Base-by-base conservation (phyloP, 768 basidiomycete genomes). In the Suillus fuscotomentosus region DNA sequence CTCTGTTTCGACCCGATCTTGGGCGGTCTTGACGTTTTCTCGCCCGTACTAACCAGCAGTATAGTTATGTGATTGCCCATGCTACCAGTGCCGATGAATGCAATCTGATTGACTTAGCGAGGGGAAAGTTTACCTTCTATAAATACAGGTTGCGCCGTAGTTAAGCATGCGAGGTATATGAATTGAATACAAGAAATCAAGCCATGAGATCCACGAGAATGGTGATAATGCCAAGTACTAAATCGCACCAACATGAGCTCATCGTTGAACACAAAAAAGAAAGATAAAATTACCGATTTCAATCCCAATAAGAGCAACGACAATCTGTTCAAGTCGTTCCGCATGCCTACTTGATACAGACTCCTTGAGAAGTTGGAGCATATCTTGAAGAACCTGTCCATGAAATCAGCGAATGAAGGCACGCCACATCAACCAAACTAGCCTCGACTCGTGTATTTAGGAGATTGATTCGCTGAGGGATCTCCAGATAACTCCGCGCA, bases 391-490 rank as follows among this genome's bases (percentile, higher is more conserved):
- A 60, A 98, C 92, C 93, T 95, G 68, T 22, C 63, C 34, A 51
- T 65, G 48, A 41, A 27, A 65, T 43, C 45, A 55, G 54, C 48
- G n/a, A 36, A 64, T 38, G 63, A 48, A 42, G 61, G 20, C n/a
- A 34, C 20, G 24, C 47, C 63, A 59, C 64, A 48, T 65, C 65
- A 66, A 55, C 61, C 48, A 47, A 43, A 73, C 83, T 62, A 67
- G 90, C 94, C 82, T 95, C 96, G 42, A 97, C 95, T 65, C 96
- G 90, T 51, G 94, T 92, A 76, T 97, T 97, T 64, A 98, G 82
- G 34, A 97, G 80, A 75, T 95, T 92, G 66, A 96, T 94, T 63
- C 96, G 87, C 74, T 97, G 95, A 3, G 94, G 92, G 62, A 97
- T 93, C 79, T 98, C 96, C 24, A 98, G 85, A 76, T 98, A 98